A percentile compares a stretch with the other conserved stretches of the same genome.
These are phyloP conservation scores for Backusella liffmaniae DNA, from an alignment of 192 early-diverging fungal genomes.

Conservation along the genomic window DNA sequence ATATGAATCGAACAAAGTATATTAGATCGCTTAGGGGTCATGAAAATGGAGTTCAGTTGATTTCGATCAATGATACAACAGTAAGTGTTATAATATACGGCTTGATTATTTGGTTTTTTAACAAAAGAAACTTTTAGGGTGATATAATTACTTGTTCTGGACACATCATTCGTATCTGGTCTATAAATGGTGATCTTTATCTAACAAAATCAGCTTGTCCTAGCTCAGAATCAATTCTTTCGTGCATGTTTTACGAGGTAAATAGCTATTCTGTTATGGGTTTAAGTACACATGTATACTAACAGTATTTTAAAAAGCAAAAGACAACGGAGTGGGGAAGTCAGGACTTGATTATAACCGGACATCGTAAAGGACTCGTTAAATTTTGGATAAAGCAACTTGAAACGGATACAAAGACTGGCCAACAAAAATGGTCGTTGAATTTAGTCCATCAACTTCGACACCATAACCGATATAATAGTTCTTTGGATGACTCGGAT, in stretches of 20 bases:
- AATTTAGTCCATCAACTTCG: constrained; percentile 35
- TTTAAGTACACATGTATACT: not conserved
- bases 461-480: constrained; percentile 38
- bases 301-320: constrained; percentile 29
- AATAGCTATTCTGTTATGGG: not conserved
- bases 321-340: constrained; percentile 46
- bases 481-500: constrained; percentile 29
- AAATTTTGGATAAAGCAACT: constrained; percentile 40
- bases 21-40: constrained; percentile 56
- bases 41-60: constrained; percentile 48
- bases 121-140: constrained; percentile 31
- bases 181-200: constrained; percentile 64
- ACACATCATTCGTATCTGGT: constrained; percentile 56
- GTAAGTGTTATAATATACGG: constrained; percentile 32
- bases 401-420: constrained; percentile 15
- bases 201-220: constrained; percentile 48
- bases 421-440: constrained; percentile 36
- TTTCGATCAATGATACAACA: constrained; percentile 60
- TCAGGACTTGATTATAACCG: constrained; percentile 54
- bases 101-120: not conserved
- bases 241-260: constrained; percentile 55
- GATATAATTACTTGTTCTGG: constrained; percentile 65
- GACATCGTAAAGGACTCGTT: constrained; percentile 53
- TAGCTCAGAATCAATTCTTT: constrained; percentile 49
- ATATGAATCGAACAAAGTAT: constrained; percentile 62